Conservation (phyloP, 2,329 filamentous ascomycete genomes). For the Septoria petroselini region DNA sequence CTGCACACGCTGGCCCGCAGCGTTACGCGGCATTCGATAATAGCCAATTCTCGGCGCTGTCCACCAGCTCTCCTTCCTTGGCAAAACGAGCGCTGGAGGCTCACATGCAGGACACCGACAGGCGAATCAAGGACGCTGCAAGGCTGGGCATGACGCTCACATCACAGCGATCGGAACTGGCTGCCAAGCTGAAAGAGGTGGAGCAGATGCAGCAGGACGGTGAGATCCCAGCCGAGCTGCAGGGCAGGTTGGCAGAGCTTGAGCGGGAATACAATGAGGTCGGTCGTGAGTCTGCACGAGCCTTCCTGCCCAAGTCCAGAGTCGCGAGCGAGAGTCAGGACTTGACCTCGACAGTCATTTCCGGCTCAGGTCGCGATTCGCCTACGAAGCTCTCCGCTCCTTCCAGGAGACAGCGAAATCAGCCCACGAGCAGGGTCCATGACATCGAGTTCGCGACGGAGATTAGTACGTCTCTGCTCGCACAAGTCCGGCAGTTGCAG, state of each 20-base stretch:
- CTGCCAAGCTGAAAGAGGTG: slow-evolving; percentile 78
- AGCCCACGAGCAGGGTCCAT: slow-evolving; percentile 81
- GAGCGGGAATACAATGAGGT: slow-evolving; percentile 96
- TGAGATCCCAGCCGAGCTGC: slow-evolving; percentile 78
- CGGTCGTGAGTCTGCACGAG: slow-evolving; percentile 81
- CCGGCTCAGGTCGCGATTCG: slow-evolving; percentile 77
- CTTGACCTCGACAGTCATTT: slow-evolving; percentile 55
- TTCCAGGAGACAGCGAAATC: slow-evolving; percentile 77
- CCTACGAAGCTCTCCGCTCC: slow-evolving; percentile 86
- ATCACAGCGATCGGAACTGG: slow-evolving; percentile 78
- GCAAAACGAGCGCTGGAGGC: slow-evolving; percentile 85
- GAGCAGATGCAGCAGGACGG: slow-evolving; percentile 64
- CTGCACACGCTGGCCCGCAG: slow-evolving; percentile 46
- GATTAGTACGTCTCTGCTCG: slow-evolving; percentile 88
- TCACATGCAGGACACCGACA: slow-evolving; percentile 87
- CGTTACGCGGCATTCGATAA: slow-evolving; percentile 82
- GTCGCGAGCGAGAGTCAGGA: slow-evolving; percentile 28
- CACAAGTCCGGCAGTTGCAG: slow-evolving; percentile 91
- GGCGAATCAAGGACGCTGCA: slow-evolving; percentile 85
- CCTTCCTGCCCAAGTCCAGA: slow-evolving; percentile 73
- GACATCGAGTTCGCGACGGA: slow-evolving; percentile 99
- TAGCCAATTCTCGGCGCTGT: slow-evolving; percentile 69
- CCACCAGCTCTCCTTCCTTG: slow-evolving; percentile 75
- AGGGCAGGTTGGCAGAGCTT: slow-evolving; percentile 76
- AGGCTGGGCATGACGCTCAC: slow-evolving; percentile 84